phyloP scores from a whole-genome alignment of 2,329 filamentous ascomycete species.

The Didymella glomerata region DNA sequence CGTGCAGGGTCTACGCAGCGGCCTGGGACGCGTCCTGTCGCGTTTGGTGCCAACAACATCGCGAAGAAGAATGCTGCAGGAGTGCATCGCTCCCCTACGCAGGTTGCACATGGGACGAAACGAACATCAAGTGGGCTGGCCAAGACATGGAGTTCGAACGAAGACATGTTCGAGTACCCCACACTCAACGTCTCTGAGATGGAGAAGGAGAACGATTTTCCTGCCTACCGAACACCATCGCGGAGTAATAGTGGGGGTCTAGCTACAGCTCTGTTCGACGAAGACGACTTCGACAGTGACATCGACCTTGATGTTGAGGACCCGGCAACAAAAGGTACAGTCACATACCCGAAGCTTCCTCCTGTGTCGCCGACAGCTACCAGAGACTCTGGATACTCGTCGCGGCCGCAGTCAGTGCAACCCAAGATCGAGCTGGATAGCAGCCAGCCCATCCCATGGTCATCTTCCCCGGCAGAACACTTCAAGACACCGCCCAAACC shows the following conservation, averaged over 20 bases:
- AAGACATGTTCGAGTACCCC: slow-evolving; percentile 44
- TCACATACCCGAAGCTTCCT: slow-evolving; percentile 55
- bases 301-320: slow-evolving; percentile 75
- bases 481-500: slow-evolving; percentile 44
- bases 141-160: slow-evolving; percentile 53
- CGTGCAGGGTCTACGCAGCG: slow-evolving; percentile 46
- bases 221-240: slow-evolving; percentile 26
- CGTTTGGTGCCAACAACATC: slow-evolving; percentile 43
- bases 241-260: slow-evolving; percentile 34
- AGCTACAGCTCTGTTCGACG: slow-evolving; percentile 62
- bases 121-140: slow-evolving; percentile 57
- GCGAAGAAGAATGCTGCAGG: slow-evolving; percentile 38
- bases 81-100: slow-evolving; percentile 21
- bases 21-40: slow-evolving; percentile 42
- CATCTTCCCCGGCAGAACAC: slow-evolving; percentile 67
- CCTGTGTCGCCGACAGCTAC: slow-evolving; percentile 36
- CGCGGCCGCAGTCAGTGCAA: slow-evolving; percentile 34
- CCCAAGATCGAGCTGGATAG: slow-evolving; percentile 49
- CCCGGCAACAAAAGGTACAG: slow-evolving; percentile 58
- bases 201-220: slow-evolving; percentile 39
- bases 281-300: slow-evolving; percentile 89
- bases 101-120: slow-evolving; percentile 51
- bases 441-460: slow-evolving; percentile 74
- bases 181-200: slow-evolving; percentile 36
- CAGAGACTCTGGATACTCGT: slow-evolving; percentile 45